phyloP scores from a whole-genome alignment of 163 green algal species.

The Coccomyxa subellipsoidea region DNA sequence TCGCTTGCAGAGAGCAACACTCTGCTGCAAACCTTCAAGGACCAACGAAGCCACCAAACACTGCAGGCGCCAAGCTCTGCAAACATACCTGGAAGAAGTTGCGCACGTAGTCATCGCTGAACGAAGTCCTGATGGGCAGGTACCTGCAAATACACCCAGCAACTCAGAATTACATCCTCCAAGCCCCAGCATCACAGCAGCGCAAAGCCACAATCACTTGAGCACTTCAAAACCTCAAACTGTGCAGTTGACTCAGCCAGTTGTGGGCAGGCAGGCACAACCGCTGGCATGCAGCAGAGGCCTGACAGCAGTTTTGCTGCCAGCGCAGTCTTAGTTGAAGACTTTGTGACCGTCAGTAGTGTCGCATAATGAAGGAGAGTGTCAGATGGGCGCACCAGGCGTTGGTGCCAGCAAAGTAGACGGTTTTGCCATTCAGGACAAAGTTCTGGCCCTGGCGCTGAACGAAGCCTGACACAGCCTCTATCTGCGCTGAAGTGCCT shows the following conservation, averaged over 20 bases:
- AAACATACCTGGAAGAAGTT: background rate
- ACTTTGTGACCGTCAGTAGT: no score
- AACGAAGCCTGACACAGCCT: background rate
- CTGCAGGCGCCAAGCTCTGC: no score
- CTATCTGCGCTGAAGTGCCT: background rate
- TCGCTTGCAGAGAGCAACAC: no score
- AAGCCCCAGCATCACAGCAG: no score
- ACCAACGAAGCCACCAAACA: no score
- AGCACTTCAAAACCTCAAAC: no score
- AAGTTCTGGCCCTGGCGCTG: background rate
- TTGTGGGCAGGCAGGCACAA: no score
- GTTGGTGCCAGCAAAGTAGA: background rate
- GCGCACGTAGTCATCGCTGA: background rate
- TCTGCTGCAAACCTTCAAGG: no score
- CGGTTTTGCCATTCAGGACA: background rate
- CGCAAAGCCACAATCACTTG: no score
- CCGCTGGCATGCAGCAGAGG: no score
- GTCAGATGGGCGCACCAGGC: background rate
- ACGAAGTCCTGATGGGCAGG: background rate
- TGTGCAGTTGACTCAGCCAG: background rate
- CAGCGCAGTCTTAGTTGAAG: no score
- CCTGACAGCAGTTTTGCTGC: no score
- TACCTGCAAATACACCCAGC: background rate
- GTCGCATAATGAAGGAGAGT: background rate
- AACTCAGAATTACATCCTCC: background rate